Evolutionary conservation across 2,329 filamentous ascomycete genomes (phyloP), one percentile per base, ranked within the genome.

Genomic region (Boeremia exigua): DNA sequence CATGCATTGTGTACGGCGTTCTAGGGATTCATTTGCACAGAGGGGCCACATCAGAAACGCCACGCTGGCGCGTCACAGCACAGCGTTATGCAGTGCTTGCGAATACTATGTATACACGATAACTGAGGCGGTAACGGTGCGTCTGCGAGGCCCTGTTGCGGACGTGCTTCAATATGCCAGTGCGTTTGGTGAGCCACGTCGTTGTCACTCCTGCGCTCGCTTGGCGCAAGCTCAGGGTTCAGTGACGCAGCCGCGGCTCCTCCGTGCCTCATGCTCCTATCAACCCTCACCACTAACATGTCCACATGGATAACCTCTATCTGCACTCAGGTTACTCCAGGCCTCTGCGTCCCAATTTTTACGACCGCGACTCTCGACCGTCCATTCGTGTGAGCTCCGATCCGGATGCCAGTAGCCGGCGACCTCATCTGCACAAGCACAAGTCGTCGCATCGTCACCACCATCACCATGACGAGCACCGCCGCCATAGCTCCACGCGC

Each of bases 381-480:
- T 57, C 54, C 38, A 56, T 55, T 14, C 69, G 69, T 17, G 59
- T 70, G 56, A 73, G 57, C 54, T 64, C 67, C 11, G 65, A 73
- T 32, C 65, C 63, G 10, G 44, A 62, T 2, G 46, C 44, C 17
- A 33, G 61, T 19, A 53, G 57, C 39, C 49, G 43, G 23, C 49
- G 53, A 39, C 36, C 53, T 36, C 53, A 56, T 34, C 32, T 51
- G 23, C 48, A 63, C 10, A 61, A 66, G 39, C 69, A 66, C 54
- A 69, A 66, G 60, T 63, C 66, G n/a, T 39, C 45, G 48, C 70
- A 70, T 28, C 62, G 67, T 44, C 65, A 72, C 42, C 67, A 69
- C 48, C 60, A 65, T 48, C 60, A 62, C 30, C 59, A 65, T 40
- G 59, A 64, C 27, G 63, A 70, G 48, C 67, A 70, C 23, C 64